Percentiles rank a stretch among this genome's conserved stretches.
phyloP scores from a whole-genome alignment of 305 asterid species.

The Ilex paraguariensis region DNA sequence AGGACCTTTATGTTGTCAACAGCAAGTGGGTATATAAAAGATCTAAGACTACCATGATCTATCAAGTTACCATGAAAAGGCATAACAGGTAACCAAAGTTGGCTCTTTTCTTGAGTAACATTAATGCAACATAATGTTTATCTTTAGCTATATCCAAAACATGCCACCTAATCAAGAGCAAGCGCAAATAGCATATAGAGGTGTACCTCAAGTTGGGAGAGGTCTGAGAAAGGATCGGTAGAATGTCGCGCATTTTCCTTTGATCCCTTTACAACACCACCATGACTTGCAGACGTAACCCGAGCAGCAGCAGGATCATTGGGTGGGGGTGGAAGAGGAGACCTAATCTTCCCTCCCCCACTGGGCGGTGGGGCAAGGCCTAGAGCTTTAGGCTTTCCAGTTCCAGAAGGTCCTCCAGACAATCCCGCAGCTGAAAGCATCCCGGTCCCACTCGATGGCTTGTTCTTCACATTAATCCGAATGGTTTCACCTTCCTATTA shows the following conservation, averaged over 20 bases:
- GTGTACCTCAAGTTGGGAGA: slow-evolving; percentile 72
- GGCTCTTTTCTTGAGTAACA: no score
- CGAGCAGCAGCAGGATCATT: slow-evolving; percentile 59
- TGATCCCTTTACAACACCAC: slow-evolving; percentile 24
- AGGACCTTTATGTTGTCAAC: no score
- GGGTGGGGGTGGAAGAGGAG: slow-evolving; percentile 91
- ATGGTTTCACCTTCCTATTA: slow-evolving; percentile 92
- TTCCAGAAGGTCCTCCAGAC: slow-evolving; percentile 41
- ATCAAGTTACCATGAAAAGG: neutral
- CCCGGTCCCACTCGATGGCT: slow-evolving; percentile 72
- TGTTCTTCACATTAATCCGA: slow-evolving; percentile 76
- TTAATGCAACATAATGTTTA: no score
- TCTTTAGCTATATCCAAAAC: neutral
- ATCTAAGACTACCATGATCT: no score
- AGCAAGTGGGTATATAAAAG: no score
- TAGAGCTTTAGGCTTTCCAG: slow-evolving; percentile 45
- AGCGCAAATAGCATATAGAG: slow-evolving; percentile 1
- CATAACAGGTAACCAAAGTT: no score
- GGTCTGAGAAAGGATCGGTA: slow-evolving; percentile 55
- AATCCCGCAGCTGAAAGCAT: slow-evolving; percentile 85
- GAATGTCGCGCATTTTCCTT: slow-evolving; percentile 40
- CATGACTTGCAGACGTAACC: slow-evolving; percentile 32
- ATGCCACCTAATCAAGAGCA: neutral
- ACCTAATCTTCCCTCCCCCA: slow-evolving; percentile 57
- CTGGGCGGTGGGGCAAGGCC: slow-evolving; percentile 83